A percentile compares a stretch with the other conserved stretches of the same genome.
Evolutionary conservation across 352 stramenopile species (phyloP).

Genomic region (Thalassiosira ordinaria): DNA sequence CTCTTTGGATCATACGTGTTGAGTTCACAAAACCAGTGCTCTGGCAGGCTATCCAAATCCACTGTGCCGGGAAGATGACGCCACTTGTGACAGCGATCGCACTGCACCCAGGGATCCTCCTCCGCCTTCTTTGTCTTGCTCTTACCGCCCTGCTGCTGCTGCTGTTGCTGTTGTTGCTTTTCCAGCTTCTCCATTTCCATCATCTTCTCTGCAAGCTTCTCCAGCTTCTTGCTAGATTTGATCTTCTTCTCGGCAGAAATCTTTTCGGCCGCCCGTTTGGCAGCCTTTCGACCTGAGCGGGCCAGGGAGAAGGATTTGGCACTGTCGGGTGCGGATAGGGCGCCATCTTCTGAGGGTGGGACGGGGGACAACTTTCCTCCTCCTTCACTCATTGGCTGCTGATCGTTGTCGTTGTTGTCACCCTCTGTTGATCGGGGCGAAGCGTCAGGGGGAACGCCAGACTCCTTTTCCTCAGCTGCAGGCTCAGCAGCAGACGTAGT

Average conservation of each 20-base stretch:
- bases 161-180: too few species aligned
- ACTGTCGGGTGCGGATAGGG: background rate
- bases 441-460: background rate
- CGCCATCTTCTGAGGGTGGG: background rate
- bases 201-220: too few species aligned
- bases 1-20: conserved; percentile 91
- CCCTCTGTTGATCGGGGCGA: conserved; percentile 26
- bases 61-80: conserved; percentile 90
- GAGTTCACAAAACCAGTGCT: conserved; percentile 96
- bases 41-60: conserved; percentile 90
- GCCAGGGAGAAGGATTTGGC: conserved; percentile 16
- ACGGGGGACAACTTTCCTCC: too few species aligned
- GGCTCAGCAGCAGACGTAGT: background rate
- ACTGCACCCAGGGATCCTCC: conserved; percentile 92
- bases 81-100: conserved; percentile 95
- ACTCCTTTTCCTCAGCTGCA: conserved; percentile 8
- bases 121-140: conserved; percentile 32
- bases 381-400: too few species aligned
- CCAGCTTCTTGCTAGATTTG: conserved; percentile 30
- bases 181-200: too few species aligned
- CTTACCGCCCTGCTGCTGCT: too few species aligned
- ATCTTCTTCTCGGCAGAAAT: conserved; percentile 63
- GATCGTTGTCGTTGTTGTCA: background rate
- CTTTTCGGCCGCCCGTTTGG: conserved; percentile 74
- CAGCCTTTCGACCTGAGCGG: conserved; percentile 62